These are phyloP conservation scores for Hortaea werneckii DNA, from an alignment of 2,329 filamentous ascomycete genomes.

Conservation along the genomic window DNA sequence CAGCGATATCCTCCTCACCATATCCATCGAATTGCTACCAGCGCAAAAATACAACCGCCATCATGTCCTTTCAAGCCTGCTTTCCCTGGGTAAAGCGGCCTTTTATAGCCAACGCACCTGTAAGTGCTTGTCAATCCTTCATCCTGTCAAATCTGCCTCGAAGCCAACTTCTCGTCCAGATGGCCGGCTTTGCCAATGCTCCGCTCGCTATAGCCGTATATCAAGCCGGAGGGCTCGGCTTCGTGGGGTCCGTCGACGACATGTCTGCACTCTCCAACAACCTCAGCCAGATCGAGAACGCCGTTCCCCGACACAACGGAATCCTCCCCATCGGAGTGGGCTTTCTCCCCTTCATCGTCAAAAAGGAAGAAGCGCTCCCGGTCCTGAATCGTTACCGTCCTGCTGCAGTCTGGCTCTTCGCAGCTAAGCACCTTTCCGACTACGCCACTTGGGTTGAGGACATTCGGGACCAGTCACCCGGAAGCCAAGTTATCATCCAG, in stretches of 20 bases:
- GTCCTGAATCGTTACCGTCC: conserved; percentile 46
- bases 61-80: neutral
- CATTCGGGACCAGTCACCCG: conserved; percentile 22
- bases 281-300: conserved; percentile 9
- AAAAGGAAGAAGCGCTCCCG: conserved; percentile 35
- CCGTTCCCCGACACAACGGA: conserved; percentile 5
- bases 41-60: too few species aligned
- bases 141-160: neutral
- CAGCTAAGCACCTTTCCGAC: conserved; percentile 37
- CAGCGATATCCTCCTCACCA: neutral
- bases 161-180: conserved; percentile 1
- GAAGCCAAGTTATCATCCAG: conserved; percentile 47
- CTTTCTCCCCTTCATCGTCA: conserved; percentile 44
- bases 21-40: neutral
- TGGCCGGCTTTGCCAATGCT: conserved; percentile 5
- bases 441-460: conserved; percentile 24
- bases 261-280: conserved; percentile 9
- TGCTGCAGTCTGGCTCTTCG: conserved; percentile 58
- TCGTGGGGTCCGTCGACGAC: conserved; percentile 31
- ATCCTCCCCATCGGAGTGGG: conserved; percentile 48
- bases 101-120: conserved; percentile 8
- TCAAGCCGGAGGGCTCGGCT: conserved; percentile 38
- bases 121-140: neutral
- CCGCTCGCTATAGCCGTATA: conserved; percentile 52
- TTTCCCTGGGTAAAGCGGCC: conserved; percentile 6